Evolutionary conservation across 2,329 filamentous ascomycete species (phyloP).

Genomic region (Fusarium austroafricanum): DNA sequence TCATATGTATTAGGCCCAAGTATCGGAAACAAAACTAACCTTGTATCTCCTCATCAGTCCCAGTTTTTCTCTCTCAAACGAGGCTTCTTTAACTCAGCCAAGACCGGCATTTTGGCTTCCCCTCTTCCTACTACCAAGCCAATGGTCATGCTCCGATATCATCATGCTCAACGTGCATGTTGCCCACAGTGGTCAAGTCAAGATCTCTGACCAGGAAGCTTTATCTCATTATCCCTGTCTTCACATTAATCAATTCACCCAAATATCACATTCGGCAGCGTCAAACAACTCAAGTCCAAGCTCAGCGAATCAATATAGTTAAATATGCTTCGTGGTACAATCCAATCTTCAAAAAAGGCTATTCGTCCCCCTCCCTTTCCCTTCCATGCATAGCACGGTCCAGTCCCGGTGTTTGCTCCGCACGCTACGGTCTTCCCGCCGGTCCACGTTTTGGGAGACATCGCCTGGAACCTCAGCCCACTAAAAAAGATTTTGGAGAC

Average conservation of each 20-base stretch:
- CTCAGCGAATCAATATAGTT: conserved; percentile 6
- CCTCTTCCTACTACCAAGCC: not conserved
- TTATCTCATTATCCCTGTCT: not conserved
- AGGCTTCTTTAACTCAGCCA: not conserved
- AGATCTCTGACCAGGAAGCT: conserved; percentile 13
- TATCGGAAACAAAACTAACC: not conserved
- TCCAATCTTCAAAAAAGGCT: conserved; percentile 6
- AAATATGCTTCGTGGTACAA: conserved; percentile 14
- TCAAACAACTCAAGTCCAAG: not conserved
- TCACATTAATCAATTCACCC: not conserved
- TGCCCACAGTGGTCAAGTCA: not conserved
- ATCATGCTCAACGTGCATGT: not conserved
- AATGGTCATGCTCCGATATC: not conserved
- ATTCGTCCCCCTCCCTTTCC: not conserved
- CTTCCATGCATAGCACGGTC: conserved; percentile 5
- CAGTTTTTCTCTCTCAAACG: conserved; percentile 1
- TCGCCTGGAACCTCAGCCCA: conserved; percentile 33
- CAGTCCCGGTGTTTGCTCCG: conserved; percentile 24
- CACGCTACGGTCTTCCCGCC: conserved; percentile 13
- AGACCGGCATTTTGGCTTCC: not conserved
- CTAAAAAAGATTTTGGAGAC: conserved; percentile 26
- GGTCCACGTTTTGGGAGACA: conserved; percentile 8
- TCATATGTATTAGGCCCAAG: conserved; percentile 11
- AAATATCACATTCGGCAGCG: not conserved
- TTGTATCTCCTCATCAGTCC: conserved; percentile 20